Percentiles rank a stretch among this genome's conserved stretches.
These are phyloP conservation scores for Diaporthe sp. DNA, from an alignment of 2,329 filamentous ascomycete genomes.

Conservation along the genomic window DNA sequence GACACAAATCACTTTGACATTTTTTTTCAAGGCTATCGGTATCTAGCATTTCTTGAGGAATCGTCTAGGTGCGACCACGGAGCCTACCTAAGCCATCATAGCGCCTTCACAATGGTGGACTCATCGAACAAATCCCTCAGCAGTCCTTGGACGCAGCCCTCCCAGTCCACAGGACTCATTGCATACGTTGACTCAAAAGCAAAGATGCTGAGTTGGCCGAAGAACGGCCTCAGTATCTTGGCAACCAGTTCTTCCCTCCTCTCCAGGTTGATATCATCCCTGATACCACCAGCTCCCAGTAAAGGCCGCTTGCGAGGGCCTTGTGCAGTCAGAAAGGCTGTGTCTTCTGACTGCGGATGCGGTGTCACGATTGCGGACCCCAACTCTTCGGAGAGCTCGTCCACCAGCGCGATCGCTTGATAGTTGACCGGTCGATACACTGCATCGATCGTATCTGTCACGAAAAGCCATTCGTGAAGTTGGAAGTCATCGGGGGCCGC, in stretches of 20 bases:
- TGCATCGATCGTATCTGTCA: constrained; percentile 96
- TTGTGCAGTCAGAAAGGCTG: constrained; percentile 53
- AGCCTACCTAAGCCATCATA: constrained; percentile 53
- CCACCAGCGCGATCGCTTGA: constrained; percentile 81
- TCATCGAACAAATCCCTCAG: constrained; percentile 86
- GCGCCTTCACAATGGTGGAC: constrained; percentile 73
- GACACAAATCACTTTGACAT: neutral
- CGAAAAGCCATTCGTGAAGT: constrained; percentile 97
- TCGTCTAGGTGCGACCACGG: neutral
- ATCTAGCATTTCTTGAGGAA: constrained; percentile 14
- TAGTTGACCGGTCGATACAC: constrained; percentile 84
- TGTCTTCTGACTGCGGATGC: constrained; percentile 53
- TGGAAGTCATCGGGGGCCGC: constrained; percentile 96
- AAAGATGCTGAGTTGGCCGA: constrained; percentile 91
- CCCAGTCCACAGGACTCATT: constrained; percentile 79
- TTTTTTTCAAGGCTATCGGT: neutral
- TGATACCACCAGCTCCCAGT: constrained; percentile 66
- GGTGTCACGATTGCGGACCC: constrained; percentile 60
- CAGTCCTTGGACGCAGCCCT: constrained; percentile 73
- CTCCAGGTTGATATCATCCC: constrained; percentile 69
- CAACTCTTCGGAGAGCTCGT: constrained; percentile 86
- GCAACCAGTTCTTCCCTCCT: constrained; percentile 78
- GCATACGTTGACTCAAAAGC: constrained; percentile 94
- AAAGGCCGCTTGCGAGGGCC: constrained; percentile 62
- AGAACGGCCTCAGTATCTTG: constrained; percentile 87